Conservation (phyloP, 1,139 yeast species). For the Protomyces lactucae-debilis region DNA sequence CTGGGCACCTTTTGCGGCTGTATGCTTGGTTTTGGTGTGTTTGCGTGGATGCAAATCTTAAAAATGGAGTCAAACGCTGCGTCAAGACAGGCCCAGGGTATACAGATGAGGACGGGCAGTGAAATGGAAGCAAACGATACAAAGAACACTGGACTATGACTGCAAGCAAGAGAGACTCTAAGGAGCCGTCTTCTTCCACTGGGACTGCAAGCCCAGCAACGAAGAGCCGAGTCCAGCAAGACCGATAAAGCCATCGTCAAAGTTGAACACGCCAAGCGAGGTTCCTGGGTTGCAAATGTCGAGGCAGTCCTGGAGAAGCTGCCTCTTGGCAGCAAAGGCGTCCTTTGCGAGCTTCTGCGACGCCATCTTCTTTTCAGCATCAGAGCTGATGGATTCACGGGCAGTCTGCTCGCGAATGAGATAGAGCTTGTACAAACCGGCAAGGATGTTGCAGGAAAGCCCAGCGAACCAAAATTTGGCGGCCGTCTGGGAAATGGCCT, state of each 20-base stretch:
- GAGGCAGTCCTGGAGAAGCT: constrained; percentile 70
- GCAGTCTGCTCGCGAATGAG: constrained; percentile 11
- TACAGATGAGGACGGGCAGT: not conserved
- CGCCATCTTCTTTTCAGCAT: constrained; percentile 42
- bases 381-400: constrained; percentile 37
- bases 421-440: constrained; percentile 42
- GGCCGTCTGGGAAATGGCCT: constrained; percentile 34
- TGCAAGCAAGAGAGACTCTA: not conserved
- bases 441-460: constrained; percentile 56
- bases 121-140: not conserved
- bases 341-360: constrained; percentile 40
- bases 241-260: constrained; percentile 77
- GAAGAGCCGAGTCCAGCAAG: constrained; percentile 82
- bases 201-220: constrained; percentile 65
- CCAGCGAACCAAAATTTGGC: constrained; percentile 76
- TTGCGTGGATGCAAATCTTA: not conserved
- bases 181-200: constrained; percentile 48
- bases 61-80: not conserved
- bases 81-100: not conserved
- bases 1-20: no score
- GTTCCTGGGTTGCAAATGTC: constrained; percentile 75
- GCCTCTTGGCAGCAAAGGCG: constrained; percentile 51
- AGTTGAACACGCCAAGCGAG: constrained; percentile 54
- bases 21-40: not conserved
- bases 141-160: not conserved